Evolutionary conservation across 1,139 yeast species (phyloP).

Genomic region (Yamadazyma epiphylla): DNA sequence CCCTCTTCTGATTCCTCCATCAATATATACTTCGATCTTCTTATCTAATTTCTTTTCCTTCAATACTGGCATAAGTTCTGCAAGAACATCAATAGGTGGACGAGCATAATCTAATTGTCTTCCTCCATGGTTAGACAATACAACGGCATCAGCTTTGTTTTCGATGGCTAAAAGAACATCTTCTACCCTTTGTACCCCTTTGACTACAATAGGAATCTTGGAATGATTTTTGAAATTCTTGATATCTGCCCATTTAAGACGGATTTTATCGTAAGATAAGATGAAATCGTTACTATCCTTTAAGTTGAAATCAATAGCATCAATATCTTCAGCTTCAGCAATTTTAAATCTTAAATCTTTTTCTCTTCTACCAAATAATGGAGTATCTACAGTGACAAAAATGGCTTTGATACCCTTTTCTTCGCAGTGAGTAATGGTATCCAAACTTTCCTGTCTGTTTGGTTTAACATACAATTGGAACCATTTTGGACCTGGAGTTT

Average conservation of each 20-base stretch:
- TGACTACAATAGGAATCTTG: conserved; percentile 33
- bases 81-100: conserved; percentile 43
- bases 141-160: conserved; percentile 41
- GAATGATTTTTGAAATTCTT: conserved; percentile 16
- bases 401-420: conserved; percentile 23
- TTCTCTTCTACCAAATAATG: conserved; percentile 23
- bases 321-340: conserved; percentile 14
- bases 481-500: conserved; percentile 24
- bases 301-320: conserved; percentile 10
- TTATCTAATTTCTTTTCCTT: conserved; percentile 26
- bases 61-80: conserved; percentile 37
- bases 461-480: conserved; percentile 47
- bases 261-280: conserved; percentile 10
- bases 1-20: conserved; percentile 51
- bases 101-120: conserved; percentile 45
- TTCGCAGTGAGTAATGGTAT: conserved; percentile 18
- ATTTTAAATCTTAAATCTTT: conserved; percentile 20
- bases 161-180: conserved; percentile 45
- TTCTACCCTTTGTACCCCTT: conserved; percentile 49
- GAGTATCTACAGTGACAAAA: conserved; percentile 26
- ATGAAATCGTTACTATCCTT: conserved; percentile 12
- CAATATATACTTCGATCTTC: conserved; percentile 40
- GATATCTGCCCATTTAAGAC: conserved; percentile 19
- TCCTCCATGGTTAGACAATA: conserved; percentile 53
- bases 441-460: conserved; percentile 18